These are phyloP conservation scores for Linderniella brevidens DNA, from an alignment of 257 asterid species.

Conservation along the genomic window DNA sequence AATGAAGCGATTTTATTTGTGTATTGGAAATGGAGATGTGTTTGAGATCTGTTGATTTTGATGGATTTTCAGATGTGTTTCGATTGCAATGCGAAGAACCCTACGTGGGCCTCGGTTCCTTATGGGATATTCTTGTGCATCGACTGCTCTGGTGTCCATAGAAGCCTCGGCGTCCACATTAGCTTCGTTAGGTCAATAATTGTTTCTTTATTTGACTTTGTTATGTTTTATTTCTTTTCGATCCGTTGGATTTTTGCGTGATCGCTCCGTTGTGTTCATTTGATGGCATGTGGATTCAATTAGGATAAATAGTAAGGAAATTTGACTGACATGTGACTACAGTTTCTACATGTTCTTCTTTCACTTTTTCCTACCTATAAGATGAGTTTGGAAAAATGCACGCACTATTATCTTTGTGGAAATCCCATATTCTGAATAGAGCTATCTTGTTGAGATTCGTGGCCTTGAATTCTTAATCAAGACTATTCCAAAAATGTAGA, in stretches of 20 bases:
- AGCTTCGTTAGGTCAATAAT: conserved; percentile 75
- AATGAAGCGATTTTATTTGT: background rate
- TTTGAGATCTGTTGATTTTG: conserved; percentile 33
- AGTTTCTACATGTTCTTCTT: too few species aligned
- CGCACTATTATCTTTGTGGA: too few species aligned
- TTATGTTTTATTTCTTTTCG: background rate
- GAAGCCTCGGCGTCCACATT: conserved; percentile 77
- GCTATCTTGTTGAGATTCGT: too few species aligned
- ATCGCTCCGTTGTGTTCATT: background rate
- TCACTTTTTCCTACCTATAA: too few species aligned
- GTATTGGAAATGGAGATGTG: conserved; percentile 34
- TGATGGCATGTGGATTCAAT: too few species aligned
- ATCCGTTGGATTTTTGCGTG: background rate
- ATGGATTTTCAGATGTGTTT: conserved; percentile 43
- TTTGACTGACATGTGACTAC: too few species aligned
- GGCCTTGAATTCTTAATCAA: conserved; percentile 14
- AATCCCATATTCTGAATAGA: too few species aligned
- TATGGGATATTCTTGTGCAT: conserved; percentile 72
- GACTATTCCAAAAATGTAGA: conserved; percentile 14
- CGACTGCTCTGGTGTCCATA: conserved; percentile 84
- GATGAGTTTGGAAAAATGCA: too few species aligned
- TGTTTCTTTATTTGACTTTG: conserved; percentile 7
- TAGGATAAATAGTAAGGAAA: too few species aligned
- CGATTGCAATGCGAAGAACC: conserved; percentile 66
- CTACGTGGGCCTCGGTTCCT: conserved; percentile 83